Base-by-base conservation (phyloP, 306 rosid species). In the Sechiopsis laciniata region DNA sequence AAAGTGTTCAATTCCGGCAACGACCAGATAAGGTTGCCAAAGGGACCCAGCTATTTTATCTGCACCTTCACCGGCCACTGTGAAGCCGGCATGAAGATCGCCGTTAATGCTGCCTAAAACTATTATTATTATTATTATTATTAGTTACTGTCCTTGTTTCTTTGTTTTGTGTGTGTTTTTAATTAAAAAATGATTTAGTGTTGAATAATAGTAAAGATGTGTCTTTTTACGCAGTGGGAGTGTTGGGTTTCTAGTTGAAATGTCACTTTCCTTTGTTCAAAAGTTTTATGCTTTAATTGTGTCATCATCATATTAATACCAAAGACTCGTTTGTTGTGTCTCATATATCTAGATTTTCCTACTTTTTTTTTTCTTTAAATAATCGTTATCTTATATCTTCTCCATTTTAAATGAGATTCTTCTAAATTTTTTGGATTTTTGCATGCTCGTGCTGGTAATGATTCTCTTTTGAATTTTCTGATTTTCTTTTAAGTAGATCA, bases 41-140 rank as follows among this genome's bases (percentile, higher is more conserved):
- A 59, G 52, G 92, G 97, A 3, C 53, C 1, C 20, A 87, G 79
- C 72, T 87, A 84, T 80, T 91, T 87, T 79, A 87, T 91, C 16
- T 91, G 97, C 77, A 80, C 26, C 84, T 20, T 9, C 59, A 70
- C 91, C 46, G 85, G 89, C 46, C 97, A 88, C 75, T 91, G 97
- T 14, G 15, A 74, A 6, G 80, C 89, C 35, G 85, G 85, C 22
- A 88, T 91, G 97, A 88, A 83, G 77, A 35, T 91, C 72, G 86
- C 87, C 35, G 71, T 88, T 50, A 80, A 55, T 72, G 92, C 92
- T 6, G 60, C 48, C 14, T 88, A 77, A 55, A 10, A 46, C 16
- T 66, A 9, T 9, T 46, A 9, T 46, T 14, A 26, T 26, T 26
- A 26, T 26, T 26, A 26, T 26, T 26, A 26, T 26, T 26, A 26